A percentile compares a stretch with the other conserved stretches of the same genome.
These are phyloP conservation scores for Paratinospora sagittata DNA, from an alignment of 164 flowering plant species.

Conservation along the genomic window DNA sequence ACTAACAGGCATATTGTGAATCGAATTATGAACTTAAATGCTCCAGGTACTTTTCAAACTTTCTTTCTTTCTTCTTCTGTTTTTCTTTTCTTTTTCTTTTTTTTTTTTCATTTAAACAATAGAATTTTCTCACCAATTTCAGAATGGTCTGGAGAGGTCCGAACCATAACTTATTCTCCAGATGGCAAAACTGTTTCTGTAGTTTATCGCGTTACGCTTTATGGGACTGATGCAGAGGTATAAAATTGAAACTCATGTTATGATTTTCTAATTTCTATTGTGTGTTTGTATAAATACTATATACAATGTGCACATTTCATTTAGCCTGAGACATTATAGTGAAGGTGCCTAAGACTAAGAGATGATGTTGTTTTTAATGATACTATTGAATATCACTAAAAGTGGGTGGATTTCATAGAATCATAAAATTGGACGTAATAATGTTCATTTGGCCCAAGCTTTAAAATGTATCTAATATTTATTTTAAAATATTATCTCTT, in stretches of 20 bases:
- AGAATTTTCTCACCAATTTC: background rate
- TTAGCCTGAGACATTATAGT: too few species aligned
- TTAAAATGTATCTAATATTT: too few species aligned
- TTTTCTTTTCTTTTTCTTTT: background rate
- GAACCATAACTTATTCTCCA: conserved; percentile 4
- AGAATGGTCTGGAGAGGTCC: conserved; percentile 10
- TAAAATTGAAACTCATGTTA: too few species aligned
- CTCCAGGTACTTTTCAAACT: conserved; percentile 51
- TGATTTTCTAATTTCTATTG: background rate
- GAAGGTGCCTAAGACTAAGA: too few species aligned
- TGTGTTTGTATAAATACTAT: background rate
- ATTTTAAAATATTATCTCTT: too few species aligned
- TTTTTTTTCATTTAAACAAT: background rate
- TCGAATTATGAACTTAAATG: conserved; percentile 82
- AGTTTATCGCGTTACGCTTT: conserved; percentile 3
- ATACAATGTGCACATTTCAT: too few species aligned
- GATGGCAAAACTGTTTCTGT: conserved; percentile 3
- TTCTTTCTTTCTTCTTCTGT: background rate
- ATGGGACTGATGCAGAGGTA: conserved; percentile 8
- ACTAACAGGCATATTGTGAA: conserved; percentile 78
- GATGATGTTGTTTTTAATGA: too few species aligned
- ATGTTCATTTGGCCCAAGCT: too few species aligned
- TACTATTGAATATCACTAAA: too few species aligned
- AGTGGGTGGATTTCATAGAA: too few species aligned
- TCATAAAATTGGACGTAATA: too few species aligned